These are phyloP conservation scores for Chalciporus chontae DNA, from an alignment of 768 basidiomycete species.

Conservation along the genomic window DNA sequence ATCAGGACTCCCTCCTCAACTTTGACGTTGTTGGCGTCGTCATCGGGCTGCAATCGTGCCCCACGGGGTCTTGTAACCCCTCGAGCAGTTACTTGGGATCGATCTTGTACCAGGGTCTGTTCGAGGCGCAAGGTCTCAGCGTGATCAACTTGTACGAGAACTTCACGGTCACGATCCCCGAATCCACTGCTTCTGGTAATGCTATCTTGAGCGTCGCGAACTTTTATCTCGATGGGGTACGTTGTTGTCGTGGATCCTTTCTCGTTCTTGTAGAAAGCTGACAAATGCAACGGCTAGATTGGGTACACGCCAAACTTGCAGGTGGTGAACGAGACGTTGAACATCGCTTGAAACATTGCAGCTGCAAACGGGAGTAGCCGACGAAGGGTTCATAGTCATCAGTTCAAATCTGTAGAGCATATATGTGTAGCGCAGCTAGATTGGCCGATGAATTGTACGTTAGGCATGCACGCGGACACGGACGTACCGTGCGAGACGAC, in stretches of 20 bases:
- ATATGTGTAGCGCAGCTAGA: too few relatives aligned
- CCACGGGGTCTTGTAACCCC: slow-evolving; percentile 18
- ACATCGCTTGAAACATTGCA: not conserved
- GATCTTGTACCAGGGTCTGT: slow-evolving; percentile 41
- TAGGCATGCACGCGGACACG: too few relatives aligned
- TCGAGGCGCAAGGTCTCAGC: slow-evolving; percentile 31
- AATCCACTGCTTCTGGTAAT: slow-evolving; percentile 20
- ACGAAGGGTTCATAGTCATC: too few relatives aligned
- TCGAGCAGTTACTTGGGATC: slow-evolving; percentile 32
- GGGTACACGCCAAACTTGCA: not conserved
- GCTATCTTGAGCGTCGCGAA: slow-evolving; percentile 33
- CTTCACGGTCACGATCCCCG: slow-evolving; percentile 38
- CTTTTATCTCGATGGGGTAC: slow-evolving; percentile 33
- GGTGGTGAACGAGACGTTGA: slow-evolving; percentile 1
- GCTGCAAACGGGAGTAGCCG: too few relatives aligned
- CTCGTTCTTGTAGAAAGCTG: not conserved
- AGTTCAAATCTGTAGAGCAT: too few relatives aligned
- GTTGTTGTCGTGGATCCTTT: slow-evolving; percentile 6
- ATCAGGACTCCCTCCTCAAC: slow-evolving; percentile 17
- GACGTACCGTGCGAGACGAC: too few relatives aligned
- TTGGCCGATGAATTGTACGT: too few relatives aligned
- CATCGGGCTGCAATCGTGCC: slow-evolving; percentile 37
- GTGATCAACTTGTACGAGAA: slow-evolving; percentile 36
- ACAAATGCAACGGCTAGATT: not conserved
- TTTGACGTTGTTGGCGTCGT: slow-evolving; percentile 38